Evolutionary conservation across 371 early-diverging fungal genomes (phyloP).

Genomic region (Zopfochytrium polystomum): DNA sequence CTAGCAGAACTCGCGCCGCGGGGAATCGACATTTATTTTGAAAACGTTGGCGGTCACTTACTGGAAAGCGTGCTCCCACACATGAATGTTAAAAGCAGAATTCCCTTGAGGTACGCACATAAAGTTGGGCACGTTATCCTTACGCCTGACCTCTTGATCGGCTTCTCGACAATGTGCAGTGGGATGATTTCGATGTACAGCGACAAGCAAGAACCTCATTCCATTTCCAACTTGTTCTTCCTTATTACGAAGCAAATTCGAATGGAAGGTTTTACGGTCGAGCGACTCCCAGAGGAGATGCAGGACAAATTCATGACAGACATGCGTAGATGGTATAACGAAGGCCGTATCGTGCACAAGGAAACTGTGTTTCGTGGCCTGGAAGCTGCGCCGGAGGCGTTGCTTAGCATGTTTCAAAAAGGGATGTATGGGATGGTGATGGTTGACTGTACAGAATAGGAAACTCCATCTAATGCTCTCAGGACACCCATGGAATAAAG

Average conservation of each 20-base stretch:
- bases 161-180: conserved; percentile 2
- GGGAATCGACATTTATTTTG: conserved; percentile 74
- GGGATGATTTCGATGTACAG: conserved; percentile 71
- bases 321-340: too few relatives aligned
- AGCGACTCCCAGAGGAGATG: too few relatives aligned
- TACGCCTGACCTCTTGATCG: too few relatives aligned
- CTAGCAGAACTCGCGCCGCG: conserved; percentile 52
- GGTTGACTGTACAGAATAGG: too few relatives aligned
- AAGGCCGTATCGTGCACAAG: conserved; percentile 60
- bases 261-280: too few relatives aligned
- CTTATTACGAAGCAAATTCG: too few relatives aligned
- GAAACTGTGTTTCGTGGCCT: conserved; percentile 67
- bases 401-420: conserved; percentile 47
- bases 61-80: conserved; percentile 57
- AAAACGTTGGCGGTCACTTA: conserved; percentile 67
- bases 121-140: too few relatives aligned
- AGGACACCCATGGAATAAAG: too few relatives aligned
- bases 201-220: conserved; percentile 43
- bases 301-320: too few relatives aligned
- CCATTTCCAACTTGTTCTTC: too few relatives aligned
- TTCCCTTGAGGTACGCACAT: conserved; percentile 29
- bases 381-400: conserved; percentile 72
- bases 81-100: conserved; percentile 55
- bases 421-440: too few relatives aligned
- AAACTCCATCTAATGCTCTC: too few relatives aligned